Base-by-base conservation (phyloP, 2,329 filamentous ascomycete species). In the Colletotrichum endophyticum region DNA sequence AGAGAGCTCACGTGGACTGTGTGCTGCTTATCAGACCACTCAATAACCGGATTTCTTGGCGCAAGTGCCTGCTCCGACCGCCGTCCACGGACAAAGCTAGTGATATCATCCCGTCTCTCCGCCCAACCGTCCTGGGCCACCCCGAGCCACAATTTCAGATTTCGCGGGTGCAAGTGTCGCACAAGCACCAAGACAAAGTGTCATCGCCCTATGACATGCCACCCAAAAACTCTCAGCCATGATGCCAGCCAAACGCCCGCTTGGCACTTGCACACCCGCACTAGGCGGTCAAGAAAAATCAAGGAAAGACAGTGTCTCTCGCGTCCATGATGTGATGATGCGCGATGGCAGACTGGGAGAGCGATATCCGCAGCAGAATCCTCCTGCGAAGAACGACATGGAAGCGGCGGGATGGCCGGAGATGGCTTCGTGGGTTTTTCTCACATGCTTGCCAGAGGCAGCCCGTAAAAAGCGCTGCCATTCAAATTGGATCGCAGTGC, bases 401-500 rank as follows among this genome's bases (percentile, higher is more conserved):
- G 74, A 76, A 76, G 63, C 71, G 64, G 66, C 74, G 74, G 74
- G 74, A 76, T 57, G 70, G 57, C 74, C 74, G 74, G 74, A 74
- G 70, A 74, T 62, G 70, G 70, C 70, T 57, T 53, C 44, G n/a
- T 53, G 44, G 44, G 44, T 12, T 53, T 53, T 5, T 74, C 69
- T 72, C 74, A 76, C 74, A 76, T 76, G 73, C 74, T 66, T 74
- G 49, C 27, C 27, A 62, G 74, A 69, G 44, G 74, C 34, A 70
- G 59, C 70, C 70, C 9, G 61, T 61, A 36, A 44, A 56, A 62
- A 62, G 25, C 70, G 34, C 63, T 36, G 15, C 70, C 27, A 28
- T 28, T 53, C 56, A 53, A 63, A 59, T 32, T 69, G 73, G 61
- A 76, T 64, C 28, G 64, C 59, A 36, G 59, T 66, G 32, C 57